phyloP scores from a whole-genome alignment of 2,329 filamentous ascomycete genomes.

The Plenodomus biglobosus region DNA sequence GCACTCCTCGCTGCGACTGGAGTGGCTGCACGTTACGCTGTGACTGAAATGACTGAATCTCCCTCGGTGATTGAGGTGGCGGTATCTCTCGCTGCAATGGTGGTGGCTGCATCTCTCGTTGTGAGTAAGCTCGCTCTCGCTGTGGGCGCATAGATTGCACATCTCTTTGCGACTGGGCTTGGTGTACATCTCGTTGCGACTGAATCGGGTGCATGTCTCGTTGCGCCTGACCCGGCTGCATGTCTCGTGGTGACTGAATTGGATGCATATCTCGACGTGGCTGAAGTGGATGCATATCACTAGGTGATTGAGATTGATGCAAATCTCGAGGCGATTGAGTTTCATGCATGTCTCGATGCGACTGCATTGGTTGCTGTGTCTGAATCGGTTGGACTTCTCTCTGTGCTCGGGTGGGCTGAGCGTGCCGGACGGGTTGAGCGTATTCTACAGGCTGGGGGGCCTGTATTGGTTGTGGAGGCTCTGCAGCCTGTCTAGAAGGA shows the following conservation, averaged over 20 bases:
- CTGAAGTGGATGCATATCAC: constrained; percentile 1
- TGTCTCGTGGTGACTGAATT: constrained; percentile 14
- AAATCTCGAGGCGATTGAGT: not conserved
- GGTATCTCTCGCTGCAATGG: not conserved
- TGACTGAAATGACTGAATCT: constrained; percentile 4
- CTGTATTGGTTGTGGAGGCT: constrained; percentile 4
- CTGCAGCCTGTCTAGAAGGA: constrained; percentile 18
- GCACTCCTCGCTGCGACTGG: constrained; percentile 22
- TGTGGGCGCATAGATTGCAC: constrained; percentile 6
- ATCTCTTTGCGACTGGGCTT: not conserved
- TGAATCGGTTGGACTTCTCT: not conserved
- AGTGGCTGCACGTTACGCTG: constrained; percentile 6
- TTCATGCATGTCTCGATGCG: not conserved
- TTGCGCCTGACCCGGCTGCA: constrained; percentile 33
- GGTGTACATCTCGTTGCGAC: not conserved
- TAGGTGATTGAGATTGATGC: not conserved
- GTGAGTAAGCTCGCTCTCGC: constrained; percentile 1
- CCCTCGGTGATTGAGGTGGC: not conserved
- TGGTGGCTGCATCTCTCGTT: not conserved
- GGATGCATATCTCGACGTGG: constrained; percentile 5
- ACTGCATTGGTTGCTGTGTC: not conserved
- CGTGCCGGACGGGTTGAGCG: not conserved
- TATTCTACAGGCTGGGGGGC: not conserved
- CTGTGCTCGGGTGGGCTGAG: constrained; percentile 31
- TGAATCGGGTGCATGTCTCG: too few relatives aligned